These are phyloP conservation scores for Hygrophila difformis DNA, from an alignment of 257 asterid genomes.

Conservation along the genomic window DNA sequence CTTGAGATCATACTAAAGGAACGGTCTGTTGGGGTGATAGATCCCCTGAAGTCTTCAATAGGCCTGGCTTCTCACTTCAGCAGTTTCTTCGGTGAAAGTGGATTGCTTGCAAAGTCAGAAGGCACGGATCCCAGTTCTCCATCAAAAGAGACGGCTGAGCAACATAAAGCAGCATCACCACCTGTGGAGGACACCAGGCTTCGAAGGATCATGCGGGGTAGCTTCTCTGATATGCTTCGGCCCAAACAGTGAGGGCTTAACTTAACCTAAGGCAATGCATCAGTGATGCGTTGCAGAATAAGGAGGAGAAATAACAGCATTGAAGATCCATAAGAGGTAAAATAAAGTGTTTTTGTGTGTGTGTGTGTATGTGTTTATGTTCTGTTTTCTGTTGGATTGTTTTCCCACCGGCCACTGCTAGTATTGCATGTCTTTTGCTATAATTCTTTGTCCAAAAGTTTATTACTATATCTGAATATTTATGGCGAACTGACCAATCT, in stretches of 20 bases:
- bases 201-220: conserved; percentile 58
- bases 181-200: conserved; percentile 52
- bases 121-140: conserved; percentile 25
- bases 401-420: no score
- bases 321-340: no score
- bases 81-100: conserved; percentile 62
- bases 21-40: conserved; percentile 52
- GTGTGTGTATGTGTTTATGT: no score
- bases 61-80: conserved; percentile 54
- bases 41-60: conserved; percentile 46
- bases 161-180: conserved; percentile 24
- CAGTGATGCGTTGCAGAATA: no score
- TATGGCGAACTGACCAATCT: no score
- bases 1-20: conserved; percentile 57
- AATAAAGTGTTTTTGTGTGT: no score
- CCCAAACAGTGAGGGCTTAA: conserved; percentile 43
- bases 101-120: conserved; percentile 46
- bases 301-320: no score
- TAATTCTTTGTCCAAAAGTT: no score
- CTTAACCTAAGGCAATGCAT: no score
- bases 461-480: no score
- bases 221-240: conserved; percentile 53
- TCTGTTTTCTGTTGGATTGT: no score
- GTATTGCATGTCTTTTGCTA: no score
- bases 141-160: conserved; percentile 22